Evolutionary conservation across 768 basidiomycete genomes (phyloP), one percentile per base, ranked within the genome.

Genomic region (Mycena vitilis): DNA sequence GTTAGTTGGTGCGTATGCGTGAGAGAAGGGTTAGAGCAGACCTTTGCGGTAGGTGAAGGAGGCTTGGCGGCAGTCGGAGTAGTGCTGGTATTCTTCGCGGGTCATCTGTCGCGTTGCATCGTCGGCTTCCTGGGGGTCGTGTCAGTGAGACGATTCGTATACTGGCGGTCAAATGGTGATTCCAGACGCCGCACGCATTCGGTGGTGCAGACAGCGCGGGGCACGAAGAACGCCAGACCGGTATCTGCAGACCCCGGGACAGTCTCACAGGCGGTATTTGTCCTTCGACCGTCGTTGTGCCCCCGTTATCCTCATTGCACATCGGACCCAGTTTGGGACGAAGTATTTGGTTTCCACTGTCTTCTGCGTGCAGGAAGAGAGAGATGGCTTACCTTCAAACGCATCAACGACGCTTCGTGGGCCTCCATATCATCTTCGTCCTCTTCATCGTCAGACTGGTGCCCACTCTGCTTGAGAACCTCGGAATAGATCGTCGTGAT

Each of bases 41-140:
- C 96, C 92, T 90, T 98, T 99, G 61, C 96, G 90, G 78, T 96
- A 98, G 0, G 96, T 98, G 78, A 98, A 99, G 18, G 95, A 95
- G 0, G 96, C 96, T 78, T 98, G 96, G 66, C 96, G 88, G 81
- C 96, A 98, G 77, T 97, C 95, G 4, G 96, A 96, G 76, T 98
- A 98, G 76, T 96, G 95, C 67, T 96, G 93, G 77, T 98, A 99
- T 74, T 98, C 95, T 77, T 98, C 96, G 73, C 94, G 87, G 10
- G 95, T 96, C 96, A 98, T 99, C 80, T 95, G 89, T 53, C 94
- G 87, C 2, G 96, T 98, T 13, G 95, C 92, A 70, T 96, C 95
- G 79, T 99, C 96, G 2, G 95, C 95, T 86, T 98, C 96, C 91
- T 95, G 30, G 70, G 10, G 59, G 47, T 16, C 53, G 22, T 36